These are phyloP conservation scores for Fallopia convolvulus DNA, from an alignment of 148 eudicot species.

Conservation along the genomic window DNA sequence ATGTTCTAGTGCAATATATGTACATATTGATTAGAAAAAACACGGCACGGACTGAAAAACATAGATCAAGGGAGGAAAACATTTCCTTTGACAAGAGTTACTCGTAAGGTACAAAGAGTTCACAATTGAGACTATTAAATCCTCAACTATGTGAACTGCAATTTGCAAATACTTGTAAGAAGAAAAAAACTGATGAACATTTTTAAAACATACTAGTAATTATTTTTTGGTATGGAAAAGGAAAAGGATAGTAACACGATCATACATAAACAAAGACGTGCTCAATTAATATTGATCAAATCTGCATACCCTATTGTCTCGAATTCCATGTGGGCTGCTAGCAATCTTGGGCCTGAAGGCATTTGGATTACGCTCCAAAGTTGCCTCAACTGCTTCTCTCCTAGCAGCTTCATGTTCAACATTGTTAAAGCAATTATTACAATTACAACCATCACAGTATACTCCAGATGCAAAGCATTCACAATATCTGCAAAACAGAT, in stretches of 20 bases:
- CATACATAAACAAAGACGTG: neutral
- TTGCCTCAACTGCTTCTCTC: constrained; percentile 92
- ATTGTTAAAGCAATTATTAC: constrained; percentile 86
- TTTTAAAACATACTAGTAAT: neutral
- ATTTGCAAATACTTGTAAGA: neutral
- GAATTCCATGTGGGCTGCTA: constrained; percentile 82
- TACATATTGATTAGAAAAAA: neutral
- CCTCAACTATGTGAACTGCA: neutral
- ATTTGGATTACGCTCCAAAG: constrained; percentile 96
- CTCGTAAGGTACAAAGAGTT: neutral
- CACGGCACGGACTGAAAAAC: neutral
- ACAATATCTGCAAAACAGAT: constrained; percentile 66
- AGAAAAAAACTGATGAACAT: neutral
- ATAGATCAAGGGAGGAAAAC: neutral
- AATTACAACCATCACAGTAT: constrained; percentile 98
- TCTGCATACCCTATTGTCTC: constrained; percentile 52
- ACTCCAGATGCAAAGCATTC: constrained; percentile 99
- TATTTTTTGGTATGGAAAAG: neutral
- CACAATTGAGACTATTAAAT: neutral
- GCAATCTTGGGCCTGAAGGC: constrained; percentile 99
- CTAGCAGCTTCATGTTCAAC: constrained; percentile 91
- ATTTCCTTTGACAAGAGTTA: neutral
- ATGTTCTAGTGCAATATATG: neutral
- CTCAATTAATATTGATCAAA: neutral
- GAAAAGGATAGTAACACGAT: neutral